These are phyloP conservation scores for Fallopia convolvulus DNA, from an alignment of 148 eudicot species.

Conservation along the genomic window DNA sequence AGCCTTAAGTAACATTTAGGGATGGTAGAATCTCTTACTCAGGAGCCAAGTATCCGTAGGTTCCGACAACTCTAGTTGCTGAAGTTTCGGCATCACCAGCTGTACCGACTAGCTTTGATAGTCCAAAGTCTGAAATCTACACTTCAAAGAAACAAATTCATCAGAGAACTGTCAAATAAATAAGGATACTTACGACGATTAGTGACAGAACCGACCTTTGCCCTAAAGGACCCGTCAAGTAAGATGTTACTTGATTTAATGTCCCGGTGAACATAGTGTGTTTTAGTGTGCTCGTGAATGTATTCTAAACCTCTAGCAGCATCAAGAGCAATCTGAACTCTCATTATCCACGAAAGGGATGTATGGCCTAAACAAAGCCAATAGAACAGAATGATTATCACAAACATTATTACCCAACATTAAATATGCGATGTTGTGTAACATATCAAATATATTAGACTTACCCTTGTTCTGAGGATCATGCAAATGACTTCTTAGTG, in stretches of 20 bases:
- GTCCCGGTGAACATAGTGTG: constrained; percentile 97
- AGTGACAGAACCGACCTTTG: constrained; percentile 42
- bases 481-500: constrained; percentile 77
- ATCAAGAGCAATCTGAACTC: constrained; percentile 92
- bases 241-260: constrained; percentile 92
- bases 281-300: constrained; percentile 95
- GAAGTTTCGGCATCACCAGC: constrained; percentile 79
- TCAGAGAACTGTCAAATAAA: background rate
- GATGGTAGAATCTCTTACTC: constrained; percentile 49
- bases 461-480: constrained; percentile 86
- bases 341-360: constrained; percentile 92
- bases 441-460: background rate
- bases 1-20: background rate
- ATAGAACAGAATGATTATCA: background rate
- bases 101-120: constrained; percentile 80
- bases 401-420: background rate
- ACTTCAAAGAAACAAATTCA: constrained; percentile 9
- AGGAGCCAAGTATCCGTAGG: constrained; percentile 95
- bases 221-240: constrained; percentile 84
- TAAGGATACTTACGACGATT: background rate
- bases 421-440: background rate
- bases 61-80: constrained; percentile 89
- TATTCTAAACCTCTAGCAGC: constrained; percentile 97
- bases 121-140: constrained; percentile 92
- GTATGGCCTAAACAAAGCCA: constrained; percentile 51